Base-by-base conservation (phyloP, 768 basidiomycete genomes). In the Lentinus brumalis region DNA sequence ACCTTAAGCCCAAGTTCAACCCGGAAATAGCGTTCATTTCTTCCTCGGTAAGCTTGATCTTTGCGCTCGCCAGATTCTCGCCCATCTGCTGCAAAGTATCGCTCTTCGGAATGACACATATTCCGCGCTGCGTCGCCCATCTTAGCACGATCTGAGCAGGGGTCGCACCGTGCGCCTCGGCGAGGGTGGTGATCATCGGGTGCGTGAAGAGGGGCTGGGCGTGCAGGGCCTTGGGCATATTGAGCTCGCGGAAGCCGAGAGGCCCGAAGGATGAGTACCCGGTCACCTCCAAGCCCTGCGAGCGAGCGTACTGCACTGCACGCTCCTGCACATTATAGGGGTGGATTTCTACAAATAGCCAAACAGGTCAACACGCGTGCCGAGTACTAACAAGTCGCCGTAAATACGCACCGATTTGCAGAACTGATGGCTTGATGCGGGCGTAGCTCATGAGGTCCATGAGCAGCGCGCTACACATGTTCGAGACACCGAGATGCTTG, bases 81-180 rank as follows among this genome's bases (percentile, higher is more conserved):
- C 63, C 63, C 59, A 77, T 64, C 53, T 81, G 78, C 8, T 69
- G 61, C 4, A 62, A 53, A 64, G 77, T 66, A 70, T 84, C 85
- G 52, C 80, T 83, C 79, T 94, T 94, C 49, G 91, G 91, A 62
- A 94, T 83, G 47, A 92, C 86, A 38, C 86, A 86, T 60, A 92
- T 79, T 10, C 83, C 86, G 40, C 84, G 85, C 68, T 91, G 88
- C 14, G 87, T 88, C 2, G 89, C 84, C 91, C 91, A 94, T 65
- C 89, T 82, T 55, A 94, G 81, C 41, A 92, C 75, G 26, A 92
- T 83, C 72, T 92, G 89, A 7, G 89, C 88, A 18, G 73, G 61
- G 29, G 74, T 75, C 64, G 53, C 56, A 59, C 57, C 62, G 54
- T 71, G 62, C 62, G 70, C 70, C 31, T 65, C 58, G 15, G 74